Conservation (phyloP, 768 basidiomycete species). For the Kwoniella europaea region DNA sequence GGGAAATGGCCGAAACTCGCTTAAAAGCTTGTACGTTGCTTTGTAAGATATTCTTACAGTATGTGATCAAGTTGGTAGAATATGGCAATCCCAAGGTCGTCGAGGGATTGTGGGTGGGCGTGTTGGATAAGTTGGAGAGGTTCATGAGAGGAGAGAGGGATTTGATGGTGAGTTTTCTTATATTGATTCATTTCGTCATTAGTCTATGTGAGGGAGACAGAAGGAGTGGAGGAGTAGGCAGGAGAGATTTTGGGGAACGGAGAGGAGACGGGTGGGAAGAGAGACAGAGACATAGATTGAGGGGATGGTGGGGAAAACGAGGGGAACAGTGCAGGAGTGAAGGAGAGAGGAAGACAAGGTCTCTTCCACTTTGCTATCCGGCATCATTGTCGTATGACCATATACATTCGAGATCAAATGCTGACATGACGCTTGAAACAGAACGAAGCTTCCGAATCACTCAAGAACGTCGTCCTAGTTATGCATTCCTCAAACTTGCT, state of each 20-base stretch:
- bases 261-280: background rate
- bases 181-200: background rate
- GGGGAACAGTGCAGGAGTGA: background rate
- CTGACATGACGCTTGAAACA: slow-evolving; percentile 54
- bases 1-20: slow-evolving; percentile 88
- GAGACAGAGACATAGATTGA: background rate
- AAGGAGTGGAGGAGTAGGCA: background rate
- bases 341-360: background rate
- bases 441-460: slow-evolving; percentile 94
- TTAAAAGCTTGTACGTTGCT: slow-evolving; percentile 84
- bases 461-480: slow-evolving; percentile 94
- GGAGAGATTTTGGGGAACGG: background rate
- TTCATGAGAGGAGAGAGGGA: slow-evolving; percentile 86
- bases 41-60: slow-evolving; percentile 95
- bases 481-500: slow-evolving; percentile 90
- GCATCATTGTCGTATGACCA: background rate
- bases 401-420: background rate
- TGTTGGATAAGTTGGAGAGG: slow-evolving; percentile 84
- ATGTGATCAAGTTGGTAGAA: slow-evolving; percentile 74
- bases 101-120: slow-evolving; percentile 80
- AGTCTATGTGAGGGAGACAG: background rate
- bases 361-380: too few species aligned
- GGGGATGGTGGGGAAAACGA: background rate
- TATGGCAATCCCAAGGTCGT: slow-evolving; percentile 60
- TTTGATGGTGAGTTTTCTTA: slow-evolving; percentile 70